A percentile compares a stretch with the other conserved stretches of the same genome.
Evolutionary conservation across 2,329 filamentous ascomycete species (phyloP).

Genomic region (Neodidymelliopsis sp.): DNA sequence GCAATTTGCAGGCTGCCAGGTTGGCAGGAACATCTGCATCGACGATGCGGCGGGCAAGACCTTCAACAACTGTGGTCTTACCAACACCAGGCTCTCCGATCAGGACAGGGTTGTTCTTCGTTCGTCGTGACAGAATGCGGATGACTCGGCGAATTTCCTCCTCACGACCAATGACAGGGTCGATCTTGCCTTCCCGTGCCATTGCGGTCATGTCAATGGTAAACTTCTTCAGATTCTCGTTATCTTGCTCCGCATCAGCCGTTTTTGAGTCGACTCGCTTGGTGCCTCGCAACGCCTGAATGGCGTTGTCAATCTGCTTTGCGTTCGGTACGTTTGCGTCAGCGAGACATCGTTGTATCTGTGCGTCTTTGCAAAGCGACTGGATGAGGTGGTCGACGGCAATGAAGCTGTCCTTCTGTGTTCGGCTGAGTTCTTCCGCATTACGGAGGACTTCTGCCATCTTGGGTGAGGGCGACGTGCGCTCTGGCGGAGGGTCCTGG

Average conservation of each 20-base stretch:
- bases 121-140: slow-evolving; percentile 88
- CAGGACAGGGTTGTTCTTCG: slow-evolving; percentile 98
- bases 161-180: slow-evolving; percentile 95
- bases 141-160: slow-evolving; percentile 94
- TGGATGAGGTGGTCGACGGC: slow-evolving; percentile 95
- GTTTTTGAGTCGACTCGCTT: slow-evolving; percentile 95
- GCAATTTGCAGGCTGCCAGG: slow-evolving; percentile 87
- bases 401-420: slow-evolving; percentile 96
- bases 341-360: slow-evolving; percentile 75
- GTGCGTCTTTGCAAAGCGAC: slow-evolving; percentile 78
- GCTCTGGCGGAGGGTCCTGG: slow-evolving; percentile 93
- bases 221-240: slow-evolving; percentile 96
- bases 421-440: slow-evolving; percentile 89
- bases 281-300: slow-evolving; percentile 89
- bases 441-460: slow-evolving; percentile 84
- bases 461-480: slow-evolving; percentile 79
- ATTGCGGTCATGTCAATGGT: slow-evolving; percentile 98
- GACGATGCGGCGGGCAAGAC: slow-evolving; percentile 92
- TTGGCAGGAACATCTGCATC: slow-evolving; percentile 97
- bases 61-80: slow-evolving; percentile 98
- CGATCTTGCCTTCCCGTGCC: slow-evolving; percentile 96
- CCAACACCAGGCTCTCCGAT: slow-evolving; percentile 98
- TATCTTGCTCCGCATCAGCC: slow-evolving; percentile 89
- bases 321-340: slow-evolving; percentile 91
- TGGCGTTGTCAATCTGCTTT: slow-evolving; percentile 89